Conservation (phyloP, 1,139 yeast genomes). For the Blastobotrys elegans region DNA sequence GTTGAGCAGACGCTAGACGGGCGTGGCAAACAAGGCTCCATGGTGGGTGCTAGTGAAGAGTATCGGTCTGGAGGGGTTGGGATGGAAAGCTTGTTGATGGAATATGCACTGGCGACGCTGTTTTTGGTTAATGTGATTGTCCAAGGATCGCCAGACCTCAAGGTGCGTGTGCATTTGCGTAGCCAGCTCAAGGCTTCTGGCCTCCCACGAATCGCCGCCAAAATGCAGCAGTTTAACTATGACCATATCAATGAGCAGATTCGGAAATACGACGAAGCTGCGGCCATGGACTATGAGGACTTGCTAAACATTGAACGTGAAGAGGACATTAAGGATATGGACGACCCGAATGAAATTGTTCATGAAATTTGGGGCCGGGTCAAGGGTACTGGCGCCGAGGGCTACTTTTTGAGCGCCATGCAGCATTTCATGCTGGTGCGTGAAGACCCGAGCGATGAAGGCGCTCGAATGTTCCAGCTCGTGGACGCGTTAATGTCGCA, state of each 20-base stretch:
- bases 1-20: conserved; percentile 78
- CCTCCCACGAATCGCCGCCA: conserved; percentile 54
- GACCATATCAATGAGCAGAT: conserved; percentile 65
- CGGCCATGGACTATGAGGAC: conserved; percentile 67
- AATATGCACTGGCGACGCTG: conserved; percentile 76
- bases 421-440: conserved; percentile 70
- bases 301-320: conserved; percentile 55
- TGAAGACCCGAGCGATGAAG: conserved; percentile 49
- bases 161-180: conserved; percentile 69
- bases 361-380: conserved; percentile 66
- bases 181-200: conserved; percentile 78
- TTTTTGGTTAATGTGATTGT: conserved; percentile 70
- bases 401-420: conserved; percentile 67
- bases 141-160: conserved; percentile 54
- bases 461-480: conserved; percentile 66
- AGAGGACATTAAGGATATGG: conserved; percentile 42
- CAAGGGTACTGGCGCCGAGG: conserved; percentile 64
- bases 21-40: conserved; percentile 80
- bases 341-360: conserved; percentile 69
- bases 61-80: conserved; percentile 54
- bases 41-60: conserved; percentile 94
- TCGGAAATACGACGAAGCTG: conserved; percentile 56
- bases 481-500: conserved; percentile 81
- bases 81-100: conserved; percentile 69
- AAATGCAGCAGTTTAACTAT: conserved; percentile 57